phyloP scores from a whole-genome alignment of 2,329 filamentous ascomycete genomes.

The Phoma sp. region DNA sequence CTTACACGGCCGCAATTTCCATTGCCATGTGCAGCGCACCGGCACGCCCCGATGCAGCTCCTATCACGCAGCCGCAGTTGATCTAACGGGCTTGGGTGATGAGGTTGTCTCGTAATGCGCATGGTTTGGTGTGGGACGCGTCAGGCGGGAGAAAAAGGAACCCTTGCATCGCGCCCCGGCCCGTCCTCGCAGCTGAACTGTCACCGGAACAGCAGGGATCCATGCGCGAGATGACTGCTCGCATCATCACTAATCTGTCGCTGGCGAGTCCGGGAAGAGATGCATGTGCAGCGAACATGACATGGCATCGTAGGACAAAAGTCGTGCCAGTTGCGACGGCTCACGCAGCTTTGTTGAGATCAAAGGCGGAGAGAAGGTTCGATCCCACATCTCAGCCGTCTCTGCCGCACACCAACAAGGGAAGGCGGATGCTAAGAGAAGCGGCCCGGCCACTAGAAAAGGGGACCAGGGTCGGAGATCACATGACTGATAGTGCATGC shows the following conservation, averaged over 20 bases:
- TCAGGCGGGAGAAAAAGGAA: conserved; percentile 33
- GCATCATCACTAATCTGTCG: not conserved
- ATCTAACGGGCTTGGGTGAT: conserved; percentile 23
- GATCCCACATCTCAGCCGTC: conserved; percentile 15
- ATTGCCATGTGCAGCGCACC: conserved; percentile 16
- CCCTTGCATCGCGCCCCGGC: conserved; percentile 44
- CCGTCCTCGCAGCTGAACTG: conserved; percentile 40
- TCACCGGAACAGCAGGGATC: conserved; percentile 37
- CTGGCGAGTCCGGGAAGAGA: not conserved
- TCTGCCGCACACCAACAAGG: conserved; percentile 18
- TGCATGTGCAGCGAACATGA: not conserved
- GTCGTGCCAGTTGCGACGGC: not conserved
- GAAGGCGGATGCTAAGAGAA: conserved; percentile 26
- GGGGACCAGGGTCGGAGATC: conserved; percentile 26
- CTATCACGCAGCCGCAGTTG: conserved; percentile 22
- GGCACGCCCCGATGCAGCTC: conserved; percentile 32
- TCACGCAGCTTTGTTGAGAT: conserved; percentile 1
- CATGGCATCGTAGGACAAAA: not conserved
- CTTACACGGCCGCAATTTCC: conserved; percentile 8
- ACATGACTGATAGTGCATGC: conserved; percentile 33
- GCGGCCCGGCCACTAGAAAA: conserved; percentile 29
- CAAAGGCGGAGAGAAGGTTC: conserved; percentile 6
- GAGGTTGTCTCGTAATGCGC: conserved; percentile 8
- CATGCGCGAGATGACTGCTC: conserved; percentile 22
- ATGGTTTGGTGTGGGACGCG: conserved; percentile 25